Conservation (phyloP, 768 basidiomycete genomes). For the Lactifluus piperatus region DNA sequence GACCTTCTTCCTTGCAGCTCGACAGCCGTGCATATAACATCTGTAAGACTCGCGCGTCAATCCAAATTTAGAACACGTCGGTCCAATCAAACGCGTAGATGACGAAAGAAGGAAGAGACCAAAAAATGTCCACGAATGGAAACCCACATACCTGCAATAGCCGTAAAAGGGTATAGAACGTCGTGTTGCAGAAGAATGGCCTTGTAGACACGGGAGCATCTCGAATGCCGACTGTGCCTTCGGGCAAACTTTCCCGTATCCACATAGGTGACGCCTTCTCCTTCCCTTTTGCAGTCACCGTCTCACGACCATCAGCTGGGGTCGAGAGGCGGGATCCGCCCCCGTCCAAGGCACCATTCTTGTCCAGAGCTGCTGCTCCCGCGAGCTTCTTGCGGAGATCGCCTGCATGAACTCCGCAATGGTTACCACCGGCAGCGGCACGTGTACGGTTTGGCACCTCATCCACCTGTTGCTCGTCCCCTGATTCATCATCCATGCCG, state of each 20-base stretch:
- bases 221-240: conserved; percentile 18
- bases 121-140: conserved; percentile 4
- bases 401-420: conserved; percentile 24
- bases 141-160: conserved; percentile 64
- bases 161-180: conserved; percentile 85
- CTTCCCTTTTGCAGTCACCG: conserved; percentile 2
- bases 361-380: conserved; percentile 54
- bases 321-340: conserved; percentile 14
- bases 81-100: background rate
- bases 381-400: conserved; percentile 67
- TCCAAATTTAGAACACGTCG: background rate
- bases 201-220: conserved; percentile 29
- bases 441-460: background rate
- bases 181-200: conserved; percentile 86
- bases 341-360: conserved; percentile 30
- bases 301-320: conserved; percentile 12
- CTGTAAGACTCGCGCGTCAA: conserved; percentile 34
- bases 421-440: conserved; percentile 19
- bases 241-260: conserved; percentile 17
- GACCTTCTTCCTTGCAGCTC: conserved; percentile 77
- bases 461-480: conserved; percentile 21
- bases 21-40: conserved; percentile 81
- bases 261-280: conserved; percentile 12
- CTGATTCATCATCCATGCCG: conserved; percentile 29
- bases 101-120: no score